Conservation (phyloP, 2,329 filamentous ascomycete species). For the Aspergillus quadrilineatus region DNA sequence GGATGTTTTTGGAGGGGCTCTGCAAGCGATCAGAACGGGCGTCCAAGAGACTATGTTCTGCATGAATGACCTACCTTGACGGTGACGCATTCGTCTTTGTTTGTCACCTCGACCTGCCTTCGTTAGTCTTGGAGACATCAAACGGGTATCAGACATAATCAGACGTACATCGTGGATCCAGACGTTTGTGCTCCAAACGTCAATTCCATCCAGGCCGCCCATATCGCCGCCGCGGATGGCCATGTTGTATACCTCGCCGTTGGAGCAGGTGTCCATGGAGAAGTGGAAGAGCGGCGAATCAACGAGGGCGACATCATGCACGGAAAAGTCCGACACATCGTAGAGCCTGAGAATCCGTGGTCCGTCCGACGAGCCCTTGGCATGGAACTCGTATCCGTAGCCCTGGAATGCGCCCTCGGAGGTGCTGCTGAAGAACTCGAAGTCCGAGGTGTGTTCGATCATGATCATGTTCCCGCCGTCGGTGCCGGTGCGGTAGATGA, state of each 20-base stretch:
- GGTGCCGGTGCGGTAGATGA: conserved; percentile 53
- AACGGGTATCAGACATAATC: background rate
- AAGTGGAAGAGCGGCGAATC: conserved; percentile 55
- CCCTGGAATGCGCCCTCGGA: conserved; percentile 55
- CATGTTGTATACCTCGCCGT: conserved; percentile 58
- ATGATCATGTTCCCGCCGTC: conserved; percentile 55
- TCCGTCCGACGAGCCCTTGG: conserved; percentile 40
- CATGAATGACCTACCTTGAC: conserved; percentile 44
- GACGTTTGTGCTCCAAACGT: conserved; percentile 56
- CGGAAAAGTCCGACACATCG: conserved; percentile 48
- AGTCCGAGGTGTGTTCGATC: conserved; percentile 51
- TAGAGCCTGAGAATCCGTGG: conserved; percentile 49
- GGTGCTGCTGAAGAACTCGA: conserved; percentile 55
- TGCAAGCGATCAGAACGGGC: conserved; percentile 17
- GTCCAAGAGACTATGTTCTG: background rate
- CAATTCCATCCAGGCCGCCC: conserved; percentile 58
- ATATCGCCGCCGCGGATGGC: conserved; percentile 53
- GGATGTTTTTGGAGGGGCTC: conserved; percentile 53
- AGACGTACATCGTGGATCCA: conserved; percentile 54
- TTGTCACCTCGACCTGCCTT: conserved; percentile 54
- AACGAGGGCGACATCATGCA: conserved; percentile 52
- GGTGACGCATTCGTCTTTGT: conserved; percentile 62
- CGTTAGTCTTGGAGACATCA: background rate
- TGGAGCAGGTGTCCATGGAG: conserved; percentile 50
- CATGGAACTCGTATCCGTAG: conserved; percentile 51